Conservation (phyloP, 2,329 filamentous ascomycete species). For the Dactylella cylindrospora region DNA sequence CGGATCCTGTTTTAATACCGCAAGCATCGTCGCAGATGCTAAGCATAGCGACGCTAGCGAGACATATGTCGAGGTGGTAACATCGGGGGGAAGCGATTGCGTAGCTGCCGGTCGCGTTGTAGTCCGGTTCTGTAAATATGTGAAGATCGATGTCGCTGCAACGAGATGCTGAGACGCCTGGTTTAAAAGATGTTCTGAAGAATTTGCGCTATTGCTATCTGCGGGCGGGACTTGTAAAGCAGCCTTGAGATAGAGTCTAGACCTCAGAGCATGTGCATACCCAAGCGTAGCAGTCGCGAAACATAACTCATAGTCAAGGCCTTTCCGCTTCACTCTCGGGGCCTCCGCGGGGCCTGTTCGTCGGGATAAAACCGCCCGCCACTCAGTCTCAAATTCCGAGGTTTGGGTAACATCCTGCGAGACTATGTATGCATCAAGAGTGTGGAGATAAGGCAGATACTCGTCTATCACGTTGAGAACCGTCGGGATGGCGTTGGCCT, state of each 20-base stretch:
- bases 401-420: conserved; percentile 53
- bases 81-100: conserved; percentile 59
- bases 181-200: conserved; percentile 46
- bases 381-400: conserved; percentile 69
- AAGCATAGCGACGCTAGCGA: conserved; percentile 35
- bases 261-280: conserved; percentile 70
- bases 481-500: conserved; percentile 68
- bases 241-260: conserved; percentile 68
- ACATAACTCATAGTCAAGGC: conserved; percentile 78
- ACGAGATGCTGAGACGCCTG: conserved; percentile 70
- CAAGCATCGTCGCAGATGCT: conserved; percentile 60
- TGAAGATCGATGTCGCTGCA: conserved; percentile 75
- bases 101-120: conserved; percentile 59
- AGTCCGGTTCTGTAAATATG: conserved; percentile 62
- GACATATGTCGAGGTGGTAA: conserved; percentile 51
- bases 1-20: conserved; percentile 90
- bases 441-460: conserved; percentile 82
- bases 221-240: conserved; percentile 62
- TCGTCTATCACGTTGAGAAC: conserved; percentile 69
- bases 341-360: conserved; percentile 65
- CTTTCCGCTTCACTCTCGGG: conserved; percentile 68
- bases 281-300: conserved; percentile 78
- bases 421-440: conserved; percentile 62
- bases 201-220: conserved; percentile 56
- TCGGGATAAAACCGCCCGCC: conserved; percentile 76